phyloP scores from a whole-genome alignment of 208 protist genomes.

The Trypanosoma vivax region DNA sequence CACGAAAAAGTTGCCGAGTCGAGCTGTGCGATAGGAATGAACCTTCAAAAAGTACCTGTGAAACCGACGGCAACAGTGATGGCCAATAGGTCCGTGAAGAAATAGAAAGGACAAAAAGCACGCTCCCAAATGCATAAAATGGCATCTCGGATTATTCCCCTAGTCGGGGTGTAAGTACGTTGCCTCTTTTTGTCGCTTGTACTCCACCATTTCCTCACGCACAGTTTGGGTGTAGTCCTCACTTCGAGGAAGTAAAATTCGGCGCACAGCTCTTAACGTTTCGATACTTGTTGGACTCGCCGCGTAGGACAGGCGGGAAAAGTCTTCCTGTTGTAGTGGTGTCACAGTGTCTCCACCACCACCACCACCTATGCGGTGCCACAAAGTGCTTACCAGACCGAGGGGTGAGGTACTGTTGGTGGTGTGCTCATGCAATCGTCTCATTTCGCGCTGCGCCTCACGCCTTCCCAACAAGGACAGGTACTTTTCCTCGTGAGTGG shows the following conservation, averaged over 20 bases:
- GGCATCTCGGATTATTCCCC: not conserved
- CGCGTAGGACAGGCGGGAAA: constrained; percentile 61
- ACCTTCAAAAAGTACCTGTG: too few relatives aligned
- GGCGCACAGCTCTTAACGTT: constrained; percentile 55
- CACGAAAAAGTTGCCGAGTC: too few relatives aligned
- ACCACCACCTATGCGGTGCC: constrained; percentile 10
- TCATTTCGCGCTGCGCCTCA: constrained; percentile 35
- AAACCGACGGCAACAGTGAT: too few relatives aligned
- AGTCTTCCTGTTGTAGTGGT: constrained; percentile 38
- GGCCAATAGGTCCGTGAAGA: too few relatives aligned
- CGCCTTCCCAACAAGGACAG: constrained; percentile 15
- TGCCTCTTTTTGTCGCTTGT: constrained; percentile 49
- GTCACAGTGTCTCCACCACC: constrained; percentile 1
- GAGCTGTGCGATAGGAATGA: too few relatives aligned
- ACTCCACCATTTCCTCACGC: constrained; percentile 78
- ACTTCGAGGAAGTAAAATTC: constrained; percentile 65
- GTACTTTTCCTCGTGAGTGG: constrained; percentile 38
- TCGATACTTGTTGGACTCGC: constrained; percentile 67
- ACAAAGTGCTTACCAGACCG: constrained; percentile 5
- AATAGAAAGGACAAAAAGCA: not conserved
- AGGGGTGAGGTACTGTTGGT: not conserved
- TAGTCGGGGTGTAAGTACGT: constrained; percentile 2
- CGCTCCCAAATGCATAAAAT: not conserved
- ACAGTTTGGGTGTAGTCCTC: constrained; percentile 84
- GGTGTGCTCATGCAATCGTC: constrained; percentile 17